Evolutionary conservation across 768 basidiomycete species (phyloP), one percentile per base, ranked within the genome.

Genomic region (Calocybe cyanea): DNA sequence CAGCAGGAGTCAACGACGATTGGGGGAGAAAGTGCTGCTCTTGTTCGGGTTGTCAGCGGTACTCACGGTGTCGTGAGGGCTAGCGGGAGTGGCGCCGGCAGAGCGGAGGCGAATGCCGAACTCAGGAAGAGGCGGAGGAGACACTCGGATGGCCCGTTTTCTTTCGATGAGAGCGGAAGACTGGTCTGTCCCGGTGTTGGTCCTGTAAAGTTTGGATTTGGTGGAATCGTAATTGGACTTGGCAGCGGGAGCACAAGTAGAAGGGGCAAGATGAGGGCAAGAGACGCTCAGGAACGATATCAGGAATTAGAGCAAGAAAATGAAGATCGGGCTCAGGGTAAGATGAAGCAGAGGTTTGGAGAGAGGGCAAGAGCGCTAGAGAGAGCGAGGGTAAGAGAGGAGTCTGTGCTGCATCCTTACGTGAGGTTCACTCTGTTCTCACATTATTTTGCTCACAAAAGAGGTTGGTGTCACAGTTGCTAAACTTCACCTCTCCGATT

Each of bases 141-240:
- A 11, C 57, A 62, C 45, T 64, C 63, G 20, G 63, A 63, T 43
- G 65, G 63, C 7, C 61, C 60, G 14, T 65, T 59, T 46, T 53
- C 62, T 23, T 59, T 60, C 46, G 50, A 62, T 43, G 31, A 55
- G 56, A 13, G 53, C 54, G 15, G 52, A 49, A n/a, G 41, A 18
- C 37, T 46, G 10, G 24, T 51, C 42, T 40, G 51, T 47, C 50
- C 56, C 43, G 48, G 36, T 41, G 21, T 23, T 34, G 33, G 49
- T 43, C 39, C 17, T 38, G 35, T 41, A 35, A 9, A 28, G 40
- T 17, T 42, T 35, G 33, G 23, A 40, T 23, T 23, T 7, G 21
- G 42, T 11, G 33, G 42, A 7, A 3, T 7, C 1, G 23, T 1
- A 23, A 15, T 17, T 25, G 34, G 43, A 8, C 18, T n/a, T 2